Percentiles rank a stretch among this genome's conserved stretches.
Conservation (phyloP, 2,329 filamentous ascomycete species). For the Colletotrichum simmondsii region DNA sequence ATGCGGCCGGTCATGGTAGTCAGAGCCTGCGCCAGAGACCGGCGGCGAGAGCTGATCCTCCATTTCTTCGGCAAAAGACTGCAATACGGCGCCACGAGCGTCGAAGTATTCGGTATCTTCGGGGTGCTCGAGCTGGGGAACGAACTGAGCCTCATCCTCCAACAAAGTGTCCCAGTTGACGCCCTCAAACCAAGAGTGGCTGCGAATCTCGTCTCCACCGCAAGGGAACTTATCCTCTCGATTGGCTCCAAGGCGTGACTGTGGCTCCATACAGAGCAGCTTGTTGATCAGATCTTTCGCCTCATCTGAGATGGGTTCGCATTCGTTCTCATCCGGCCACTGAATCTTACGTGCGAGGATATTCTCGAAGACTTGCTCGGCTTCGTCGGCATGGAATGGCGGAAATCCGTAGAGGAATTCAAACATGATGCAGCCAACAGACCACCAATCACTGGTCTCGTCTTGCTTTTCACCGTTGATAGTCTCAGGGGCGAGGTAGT, state of each 20-base stretch:
- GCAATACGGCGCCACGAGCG: constrained; percentile 86
- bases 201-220: constrained; percentile 91
- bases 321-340: constrained; percentile 88
- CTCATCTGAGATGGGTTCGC: constrained; percentile 79
- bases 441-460: constrained; percentile 99
- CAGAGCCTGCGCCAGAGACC: constrained; percentile 73
- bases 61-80: constrained; percentile 93
- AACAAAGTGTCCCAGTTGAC: constrained; percentile 90
- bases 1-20: constrained; percentile 90
- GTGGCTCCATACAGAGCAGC: constrained; percentile 86
- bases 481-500: constrained; percentile 96
- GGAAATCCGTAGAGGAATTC: constrained; percentile 95
- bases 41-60: constrained; percentile 87
- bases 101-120: constrained; percentile 99
- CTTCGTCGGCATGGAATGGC: constrained; percentile 90
- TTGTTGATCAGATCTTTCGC: constrained; percentile 96
- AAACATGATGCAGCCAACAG: constrained; percentile 96
- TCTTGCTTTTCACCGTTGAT: constrained; percentile 96
- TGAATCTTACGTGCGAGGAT: constrained; percentile 90
- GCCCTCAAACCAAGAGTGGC: constrained; percentile 87
- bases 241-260: constrained; percentile 86
- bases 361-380: constrained; percentile 96
- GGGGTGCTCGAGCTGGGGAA: constrained; percentile 90
- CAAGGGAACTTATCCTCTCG: constrained; percentile 82
- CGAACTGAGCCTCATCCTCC: constrained; percentile 96